phyloP scores from a whole-genome alignment of 441 rosid genomes.

The Pelargonium fulgidum region DNA sequence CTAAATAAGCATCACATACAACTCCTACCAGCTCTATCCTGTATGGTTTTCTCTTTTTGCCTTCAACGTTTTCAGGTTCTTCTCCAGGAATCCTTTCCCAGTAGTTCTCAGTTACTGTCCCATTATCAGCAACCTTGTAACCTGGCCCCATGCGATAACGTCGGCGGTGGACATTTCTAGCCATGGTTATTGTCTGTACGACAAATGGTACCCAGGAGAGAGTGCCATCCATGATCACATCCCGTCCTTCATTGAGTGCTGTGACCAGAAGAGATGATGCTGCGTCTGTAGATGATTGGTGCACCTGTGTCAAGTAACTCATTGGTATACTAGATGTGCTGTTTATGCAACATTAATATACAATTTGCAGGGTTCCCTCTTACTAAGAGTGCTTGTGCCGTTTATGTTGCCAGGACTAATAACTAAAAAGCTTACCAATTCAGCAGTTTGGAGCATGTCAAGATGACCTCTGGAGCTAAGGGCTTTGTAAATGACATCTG shows the following conservation, averaged over 20 bases:
- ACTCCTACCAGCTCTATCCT: conserved; percentile 78
- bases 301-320: conserved; percentile 42
- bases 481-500: conserved; percentile 74
- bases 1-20: conserved; percentile 84
- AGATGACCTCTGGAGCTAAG: conserved; percentile 63
- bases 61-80: conserved; percentile 20
- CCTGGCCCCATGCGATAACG: conserved; percentile 76
- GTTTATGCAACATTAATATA: no score
- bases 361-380: no score
- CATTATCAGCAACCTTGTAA: conserved; percentile 55
- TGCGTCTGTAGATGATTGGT: conserved; percentile 74
- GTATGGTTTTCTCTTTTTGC: conserved; percentile 48
- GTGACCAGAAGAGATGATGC: conserved; percentile 83
- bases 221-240: conserved; percentile 89
- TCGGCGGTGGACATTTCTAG: conserved; percentile 56
- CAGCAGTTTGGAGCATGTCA: conserved; percentile 84
- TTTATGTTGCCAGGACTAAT: no score
- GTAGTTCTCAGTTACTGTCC: conserved; percentile 52
- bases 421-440: conserved; percentile 37
- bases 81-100: conserved; percentile 51
- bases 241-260: conserved; percentile 88
- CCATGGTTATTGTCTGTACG: conserved; percentile 70
- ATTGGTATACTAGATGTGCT: background rate
- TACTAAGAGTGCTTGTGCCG: no score
- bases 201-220: conserved; percentile 91